These are phyloP conservation scores for Neurospora sp. DNA, from an alignment of 2,329 filamentous ascomycete genomes.

Conservation along the genomic window DNA sequence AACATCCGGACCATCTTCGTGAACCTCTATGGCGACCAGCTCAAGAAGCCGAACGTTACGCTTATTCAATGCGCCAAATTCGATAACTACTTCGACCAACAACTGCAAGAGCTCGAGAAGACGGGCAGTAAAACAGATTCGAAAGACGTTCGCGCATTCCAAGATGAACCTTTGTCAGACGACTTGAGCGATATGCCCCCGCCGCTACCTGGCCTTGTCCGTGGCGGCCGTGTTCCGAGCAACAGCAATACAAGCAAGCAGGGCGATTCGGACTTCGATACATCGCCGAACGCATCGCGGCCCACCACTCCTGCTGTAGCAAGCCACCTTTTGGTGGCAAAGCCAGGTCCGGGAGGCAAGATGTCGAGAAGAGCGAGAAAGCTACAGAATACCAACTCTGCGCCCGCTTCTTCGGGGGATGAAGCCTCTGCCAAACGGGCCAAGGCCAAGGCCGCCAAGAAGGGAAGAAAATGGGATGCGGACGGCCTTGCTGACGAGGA, in stretches of 20 bases:
- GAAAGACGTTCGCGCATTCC: constrained; percentile 15
- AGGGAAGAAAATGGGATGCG: constrained; percentile 84
- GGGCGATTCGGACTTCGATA: constrained; percentile 58
- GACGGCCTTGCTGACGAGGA: constrained; percentile 82
- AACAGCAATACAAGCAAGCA: constrained; percentile 22
- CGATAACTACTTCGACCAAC: constrained; percentile 89
- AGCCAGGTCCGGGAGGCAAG: constrained; percentile 63
- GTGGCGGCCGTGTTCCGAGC: constrained; percentile 23
- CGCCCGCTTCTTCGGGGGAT: constrained; percentile 71
- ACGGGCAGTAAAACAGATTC: constrained; percentile 28
- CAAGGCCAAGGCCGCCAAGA: constrained; percentile 59
- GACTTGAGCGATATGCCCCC: constrained; percentile 29
- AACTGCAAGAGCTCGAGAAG: constrained; percentile 70
- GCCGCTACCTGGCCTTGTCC: constrained; percentile 30
- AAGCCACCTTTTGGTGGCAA: constrained; percentile 60
- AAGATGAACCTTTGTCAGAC: constrained; percentile 25
- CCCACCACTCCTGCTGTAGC: constrained; percentile 61
- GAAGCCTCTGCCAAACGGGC: constrained; percentile 53
- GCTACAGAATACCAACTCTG: constrained; percentile 53
- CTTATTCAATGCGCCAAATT: constrained; percentile 71
- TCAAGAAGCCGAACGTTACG: constrained; percentile 71
- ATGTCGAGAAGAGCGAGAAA: constrained; percentile 72
- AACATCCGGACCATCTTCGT: constrained; percentile 90
- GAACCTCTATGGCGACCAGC: constrained; percentile 77
- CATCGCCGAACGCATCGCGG: constrained; percentile 66